A percentile compares a stretch with the other conserved stretches of the same genome.
Evolutionary conservation across 2,329 filamentous ascomycete species (phyloP).

Genomic region (Penicillium sp.): DNA sequence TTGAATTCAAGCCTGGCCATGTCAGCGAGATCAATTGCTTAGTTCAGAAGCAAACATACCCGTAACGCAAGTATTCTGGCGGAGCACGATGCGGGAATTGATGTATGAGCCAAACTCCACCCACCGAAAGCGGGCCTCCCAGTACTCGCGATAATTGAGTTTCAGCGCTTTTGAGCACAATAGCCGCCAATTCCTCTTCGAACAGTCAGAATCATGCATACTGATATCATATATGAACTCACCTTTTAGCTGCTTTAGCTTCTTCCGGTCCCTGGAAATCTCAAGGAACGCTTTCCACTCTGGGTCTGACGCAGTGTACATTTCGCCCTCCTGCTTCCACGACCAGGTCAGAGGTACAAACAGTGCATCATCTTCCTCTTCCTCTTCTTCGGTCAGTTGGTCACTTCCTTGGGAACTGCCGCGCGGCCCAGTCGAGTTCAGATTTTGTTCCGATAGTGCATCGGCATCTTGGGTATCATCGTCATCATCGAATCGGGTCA

Average conservation of each 20-base stretch:
- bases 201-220: constrained; percentile 6
- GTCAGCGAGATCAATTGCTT: constrained; percentile 7
- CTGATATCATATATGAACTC: constrained; percentile 5
- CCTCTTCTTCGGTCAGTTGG: constrained; percentile 10
- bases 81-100: constrained; percentile 56
- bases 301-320: constrained; percentile 45
- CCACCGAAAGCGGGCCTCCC: constrained; percentile 48
- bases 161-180: constrained; percentile 42
- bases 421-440: constrained; percentile 2
- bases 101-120: constrained; percentile 56
- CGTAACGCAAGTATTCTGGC: constrained; percentile 54
- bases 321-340: constrained; percentile 29
- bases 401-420: constrained; percentile 3
- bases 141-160: constrained; percentile 41
- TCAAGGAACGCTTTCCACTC: constrained; percentile 59
- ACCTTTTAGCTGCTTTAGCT: constrained; percentile 47
- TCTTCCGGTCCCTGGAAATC: constrained; percentile 50
- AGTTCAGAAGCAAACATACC: constrained; percentile 43
- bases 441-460: constrained; percentile 6
- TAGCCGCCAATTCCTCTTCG: constrained; percentile 44
- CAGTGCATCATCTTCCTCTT: constrained; percentile 42
- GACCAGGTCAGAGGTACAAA: constrained; percentile 59
- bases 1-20: constrained; percentile 26
- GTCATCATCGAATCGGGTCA: constrained; percentile 30
- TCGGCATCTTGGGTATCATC: constrained; percentile 22